Base-by-base conservation (phyloP, 257 asterid genomes). In the Echium plantagineum region DNA sequence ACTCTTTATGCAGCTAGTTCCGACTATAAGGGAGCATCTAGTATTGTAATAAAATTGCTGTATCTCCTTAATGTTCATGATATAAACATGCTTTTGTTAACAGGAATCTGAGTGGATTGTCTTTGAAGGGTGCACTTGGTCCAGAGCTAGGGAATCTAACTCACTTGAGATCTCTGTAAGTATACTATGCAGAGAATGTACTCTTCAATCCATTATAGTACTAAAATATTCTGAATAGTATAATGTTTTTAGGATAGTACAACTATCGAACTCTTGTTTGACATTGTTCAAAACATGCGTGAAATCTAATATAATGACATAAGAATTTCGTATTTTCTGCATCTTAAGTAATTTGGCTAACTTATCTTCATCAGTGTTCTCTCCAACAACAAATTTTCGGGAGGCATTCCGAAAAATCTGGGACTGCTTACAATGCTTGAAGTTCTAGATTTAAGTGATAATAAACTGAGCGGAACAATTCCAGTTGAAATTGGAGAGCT, bases 131-230 rank as follows among this genome's bases (percentile, higher is more conserved):
- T 66, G 73, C 65, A 55, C 62, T 91, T 75, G 83, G 78, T 55
- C 89, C 95, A 15, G 89, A 81, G 73, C 82, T 91, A 66, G 98
- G 95, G 69, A 73, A 77, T 57, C 88, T 91, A 61, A 68, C 77
- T 65, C 79, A 78, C 69, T 62, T 91, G 63, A 83, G 74, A 81
- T 59, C 65, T 77, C 86, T 91, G 98, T 86, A 81, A 76, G 97
- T 78, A 55, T 68, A 59, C 60, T 63, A 56, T 42, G n/a, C 38
- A 26, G 7, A 9, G 2, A 2, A 35, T 35, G 12, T 1, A 12
- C 51, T 32, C 38, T 19, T 12, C 49, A 42, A 7, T 35, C 13
- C 49, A 42, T 42, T 13, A 12, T 13, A 17, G 1, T 12, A 42
- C 16, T 42, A 42, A 24, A 35, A 42, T 42, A 3, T 13, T 42